Percentiles rank a stretch among this genome's conserved stretches.
Evolutionary conservation across 768 basidiomycete species (phyloP).

Genomic region (Coprinopsis cinerea): DNA sequence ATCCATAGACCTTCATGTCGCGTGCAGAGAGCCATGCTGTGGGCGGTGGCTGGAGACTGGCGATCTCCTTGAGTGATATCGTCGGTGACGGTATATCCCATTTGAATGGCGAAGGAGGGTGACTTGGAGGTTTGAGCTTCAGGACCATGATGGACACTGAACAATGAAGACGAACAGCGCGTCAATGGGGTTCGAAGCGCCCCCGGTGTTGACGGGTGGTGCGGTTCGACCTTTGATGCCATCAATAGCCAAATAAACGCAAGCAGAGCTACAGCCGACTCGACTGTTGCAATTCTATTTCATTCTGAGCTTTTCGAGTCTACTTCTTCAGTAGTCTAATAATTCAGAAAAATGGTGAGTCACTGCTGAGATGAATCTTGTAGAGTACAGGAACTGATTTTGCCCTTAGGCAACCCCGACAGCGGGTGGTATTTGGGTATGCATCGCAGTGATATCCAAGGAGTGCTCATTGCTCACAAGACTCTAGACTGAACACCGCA

Average conservation of each 20-base stretch:
- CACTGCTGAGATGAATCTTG: no score
- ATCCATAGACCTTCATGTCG: conserved; percentile 86
- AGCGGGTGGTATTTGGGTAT: conserved; percentile 5
- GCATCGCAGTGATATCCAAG: neutral
- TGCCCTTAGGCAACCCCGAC: neutral
- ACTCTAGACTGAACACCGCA: conserved; percentile 82
- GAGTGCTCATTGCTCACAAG: neutral
- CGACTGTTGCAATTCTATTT: no score
- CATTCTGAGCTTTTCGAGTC: no score
- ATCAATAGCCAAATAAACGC: no score
- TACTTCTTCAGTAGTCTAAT: neutral
- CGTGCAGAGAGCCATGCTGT: conserved; percentile 80
- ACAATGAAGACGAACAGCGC: no score
- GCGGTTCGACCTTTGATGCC: no score
- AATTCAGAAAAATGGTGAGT: neutral
- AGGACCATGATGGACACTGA: no score
- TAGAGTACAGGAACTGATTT: neutral
- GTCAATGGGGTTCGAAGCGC: no score
- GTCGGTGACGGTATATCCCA: conserved; percentile 48
- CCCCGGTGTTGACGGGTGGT: no score
- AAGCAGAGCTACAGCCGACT: no score
- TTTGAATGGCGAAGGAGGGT: conserved; percentile 51
- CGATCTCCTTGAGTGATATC: conserved; percentile 30
- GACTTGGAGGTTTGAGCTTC: conserved; percentile 38
- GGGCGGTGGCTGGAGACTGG: conserved; percentile 61